These are phyloP conservation scores for Cucurbita argyrosperma DNA, from an alignment of 306 rosid genomes.

Conservation along the genomic window DNA sequence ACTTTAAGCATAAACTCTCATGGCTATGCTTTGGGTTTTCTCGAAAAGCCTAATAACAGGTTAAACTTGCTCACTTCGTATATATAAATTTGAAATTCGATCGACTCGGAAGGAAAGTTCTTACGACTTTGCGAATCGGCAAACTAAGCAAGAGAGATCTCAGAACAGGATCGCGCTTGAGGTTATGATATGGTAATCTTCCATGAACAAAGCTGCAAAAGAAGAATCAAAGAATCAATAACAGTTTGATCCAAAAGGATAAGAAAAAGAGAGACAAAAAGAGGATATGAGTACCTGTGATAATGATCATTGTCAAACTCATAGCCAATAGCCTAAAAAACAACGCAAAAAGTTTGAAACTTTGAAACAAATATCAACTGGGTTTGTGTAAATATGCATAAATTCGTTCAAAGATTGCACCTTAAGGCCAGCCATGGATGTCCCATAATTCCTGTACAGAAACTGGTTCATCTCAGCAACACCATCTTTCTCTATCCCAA, in stretches of 20 bases:
- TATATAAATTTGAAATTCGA: too few species aligned
- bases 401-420: not conserved
- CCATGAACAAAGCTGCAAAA: conserved; percentile 62
- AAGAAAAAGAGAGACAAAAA: too few species aligned
- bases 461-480: conserved; percentile 34
- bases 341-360: not conserved
- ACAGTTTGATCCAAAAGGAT: too few species aligned
- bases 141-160: conserved; percentile 53
- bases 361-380: not conserved
- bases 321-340: conserved; percentile 55
- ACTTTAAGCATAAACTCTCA: too few species aligned
- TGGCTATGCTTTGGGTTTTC: too few species aligned
- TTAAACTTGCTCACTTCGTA: not conserved
- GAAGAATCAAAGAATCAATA: not conserved
- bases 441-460: conserved; percentile 62
- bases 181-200: conserved; percentile 48
- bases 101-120: not conserved
- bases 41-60: too few species aligned
- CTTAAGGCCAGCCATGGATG: conserved; percentile 83
- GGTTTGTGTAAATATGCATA: not conserved
- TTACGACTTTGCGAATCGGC: conserved; percentile 64
- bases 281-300: conserved; percentile 28
- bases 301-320: conserved; percentile 53
- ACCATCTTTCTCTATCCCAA: conserved; percentile 41
- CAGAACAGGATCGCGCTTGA: conserved; percentile 59